These are phyloP conservation scores for Dendrostoma leiphaemia DNA, from an alignment of 2,329 filamentous ascomycete genomes.

Conservation along the genomic window DNA sequence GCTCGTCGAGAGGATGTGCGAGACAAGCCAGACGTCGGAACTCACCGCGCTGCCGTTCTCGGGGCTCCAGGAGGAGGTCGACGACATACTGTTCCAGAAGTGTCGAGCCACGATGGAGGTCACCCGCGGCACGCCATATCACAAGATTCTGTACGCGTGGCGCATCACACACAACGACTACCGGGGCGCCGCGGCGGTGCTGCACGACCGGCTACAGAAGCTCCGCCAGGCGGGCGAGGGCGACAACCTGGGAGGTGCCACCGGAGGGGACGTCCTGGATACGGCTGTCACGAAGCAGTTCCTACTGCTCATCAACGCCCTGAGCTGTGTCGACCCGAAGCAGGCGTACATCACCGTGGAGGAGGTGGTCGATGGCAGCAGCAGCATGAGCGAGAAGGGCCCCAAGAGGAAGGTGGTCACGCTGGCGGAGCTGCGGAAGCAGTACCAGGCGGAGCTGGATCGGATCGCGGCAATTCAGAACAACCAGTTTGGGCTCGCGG, in stretches of 20 bases:
- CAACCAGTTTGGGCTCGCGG: constrained; percentile 78
- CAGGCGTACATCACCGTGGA: constrained; percentile 77
- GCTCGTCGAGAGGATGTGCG: constrained; percentile 68
- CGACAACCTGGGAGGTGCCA: constrained; percentile 53
- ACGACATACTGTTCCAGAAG: constrained; percentile 71
- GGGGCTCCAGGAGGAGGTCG: constrained; percentile 73
- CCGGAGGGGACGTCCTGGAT: constrained; percentile 56
- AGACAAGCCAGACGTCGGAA: constrained; percentile 61
- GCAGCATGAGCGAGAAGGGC: constrained; percentile 17
- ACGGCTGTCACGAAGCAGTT: constrained; percentile 72
- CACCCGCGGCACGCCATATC: constrained; percentile 66
- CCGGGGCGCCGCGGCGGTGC: constrained; percentile 68
- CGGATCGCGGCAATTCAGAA: constrained; percentile 83
- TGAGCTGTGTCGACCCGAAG: constrained; percentile 79
- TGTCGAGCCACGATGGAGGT: constrained; percentile 69
- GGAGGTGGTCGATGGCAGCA: constrained; percentile 25
- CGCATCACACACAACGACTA: constrained; percentile 81
- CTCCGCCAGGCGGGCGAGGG: constrained; percentile 58
- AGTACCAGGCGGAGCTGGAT: constrained; percentile 89
- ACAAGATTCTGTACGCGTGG: constrained; percentile 90
- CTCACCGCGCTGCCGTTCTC: constrained; percentile 78
- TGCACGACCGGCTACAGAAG: constrained; percentile 63
- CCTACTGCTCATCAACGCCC: constrained; percentile 86
- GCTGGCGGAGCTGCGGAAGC: constrained; percentile 78
- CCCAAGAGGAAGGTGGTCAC: constrained; percentile 76